Conservation (phyloP, 768 basidiomycete genomes). For the Tulasnella sp. region DNA sequence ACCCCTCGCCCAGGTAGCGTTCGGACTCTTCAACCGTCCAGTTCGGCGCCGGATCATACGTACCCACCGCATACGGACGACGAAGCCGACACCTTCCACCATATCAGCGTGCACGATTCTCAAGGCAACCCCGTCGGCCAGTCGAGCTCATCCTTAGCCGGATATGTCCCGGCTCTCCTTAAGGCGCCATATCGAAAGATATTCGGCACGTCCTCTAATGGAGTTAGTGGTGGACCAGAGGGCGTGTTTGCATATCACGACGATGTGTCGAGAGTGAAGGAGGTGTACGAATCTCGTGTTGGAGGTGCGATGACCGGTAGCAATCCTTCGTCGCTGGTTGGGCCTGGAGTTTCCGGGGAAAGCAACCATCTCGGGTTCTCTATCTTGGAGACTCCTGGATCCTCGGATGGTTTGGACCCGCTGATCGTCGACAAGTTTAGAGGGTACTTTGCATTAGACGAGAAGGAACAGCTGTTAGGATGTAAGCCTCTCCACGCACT, state of each 20-base stretch:
- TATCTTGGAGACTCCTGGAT: constrained; percentile 67
- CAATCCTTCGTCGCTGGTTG: neutral
- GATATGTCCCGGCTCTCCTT: neutral
- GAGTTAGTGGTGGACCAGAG: neutral
- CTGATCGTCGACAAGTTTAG: constrained; percentile 74
- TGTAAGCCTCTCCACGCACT: constrained; percentile 54
- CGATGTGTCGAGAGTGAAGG: neutral
- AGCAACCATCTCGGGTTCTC: constrained; percentile 58
- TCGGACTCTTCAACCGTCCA: neutral
- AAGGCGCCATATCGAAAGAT: neutral
- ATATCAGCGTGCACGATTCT: neutral
- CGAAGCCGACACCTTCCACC: neutral
- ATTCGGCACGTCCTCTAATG: neutral
- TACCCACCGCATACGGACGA: constrained; percentile 8
- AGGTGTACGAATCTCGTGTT: neutral
- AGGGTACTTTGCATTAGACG: constrained; percentile 77
- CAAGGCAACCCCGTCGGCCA: neutral
- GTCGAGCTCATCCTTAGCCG: constrained; percentile 2
- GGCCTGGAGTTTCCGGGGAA: neutral
- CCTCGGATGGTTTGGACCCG: constrained; percentile 47
- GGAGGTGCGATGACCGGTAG: neutral
- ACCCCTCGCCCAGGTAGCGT: neutral
- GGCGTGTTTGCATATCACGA: neutral
- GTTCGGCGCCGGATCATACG: neutral
- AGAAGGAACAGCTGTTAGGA: constrained; percentile 80